A percentile compares a stretch with the other conserved stretches of the same genome.
These are phyloP conservation scores for Mycena venus DNA, from an alignment of 768 basidiomycete genomes.

Conservation along the genomic window DNA sequence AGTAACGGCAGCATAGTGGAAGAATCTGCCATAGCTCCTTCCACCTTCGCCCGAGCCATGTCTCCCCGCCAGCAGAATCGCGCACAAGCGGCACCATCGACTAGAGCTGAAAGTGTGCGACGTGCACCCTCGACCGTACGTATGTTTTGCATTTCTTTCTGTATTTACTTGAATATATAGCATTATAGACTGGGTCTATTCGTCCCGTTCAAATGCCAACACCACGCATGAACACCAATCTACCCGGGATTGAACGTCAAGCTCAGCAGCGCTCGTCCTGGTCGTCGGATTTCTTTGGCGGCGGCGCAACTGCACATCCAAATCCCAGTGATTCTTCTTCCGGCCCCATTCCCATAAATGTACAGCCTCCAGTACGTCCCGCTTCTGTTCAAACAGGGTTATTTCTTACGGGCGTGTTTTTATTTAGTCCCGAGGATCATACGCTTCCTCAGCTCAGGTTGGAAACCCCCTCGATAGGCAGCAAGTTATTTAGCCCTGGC, in stretches of 20 bases:
- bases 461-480: constrained; percentile 17
- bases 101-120: constrained; percentile 24
- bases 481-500: constrained; percentile 15
- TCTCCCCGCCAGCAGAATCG: constrained; percentile 12
- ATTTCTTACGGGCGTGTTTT: not conserved
- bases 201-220: constrained; percentile 31
- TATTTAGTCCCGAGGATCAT: constrained; percentile 15
- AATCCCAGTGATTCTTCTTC: constrained; percentile 3
- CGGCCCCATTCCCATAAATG: constrained; percentile 10
- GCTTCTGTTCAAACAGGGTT: not conserved
- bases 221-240: constrained; percentile 17
- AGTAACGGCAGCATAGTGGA: not conserved
- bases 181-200: constrained; percentile 17
- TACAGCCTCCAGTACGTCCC: constrained; percentile 20
- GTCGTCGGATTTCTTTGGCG: constrained; percentile 18
- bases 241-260: constrained; percentile 22
- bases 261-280: constrained; percentile 17
- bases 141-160: not conserved
- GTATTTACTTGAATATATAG: not conserved
- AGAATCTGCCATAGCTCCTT: constrained; percentile 16
- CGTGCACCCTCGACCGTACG: constrained; percentile 29
- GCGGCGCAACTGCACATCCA: not conserved
- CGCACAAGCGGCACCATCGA: constrained; percentile 4
- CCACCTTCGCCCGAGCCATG: constrained; percentile 17
- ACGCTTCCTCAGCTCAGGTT: not conserved